phyloP scores from a whole-genome alignment of 495 filamentous ascomycete genomes.

The Cudoniella acicularis region DNA sequence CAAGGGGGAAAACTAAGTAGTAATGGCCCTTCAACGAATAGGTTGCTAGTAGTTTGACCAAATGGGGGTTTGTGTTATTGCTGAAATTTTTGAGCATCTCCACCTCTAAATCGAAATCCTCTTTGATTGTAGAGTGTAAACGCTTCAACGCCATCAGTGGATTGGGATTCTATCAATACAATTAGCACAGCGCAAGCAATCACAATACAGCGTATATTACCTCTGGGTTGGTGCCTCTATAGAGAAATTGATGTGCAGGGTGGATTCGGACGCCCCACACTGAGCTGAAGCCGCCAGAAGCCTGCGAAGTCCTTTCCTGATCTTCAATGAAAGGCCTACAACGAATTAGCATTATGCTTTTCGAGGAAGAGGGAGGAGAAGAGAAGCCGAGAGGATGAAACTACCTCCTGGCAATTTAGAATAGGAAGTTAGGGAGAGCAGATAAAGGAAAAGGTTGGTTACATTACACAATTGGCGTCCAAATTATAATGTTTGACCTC shows the following conservation, averaged over 20 bases:
- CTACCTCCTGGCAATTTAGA: too few species aligned
- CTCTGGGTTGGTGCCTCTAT: not conserved
- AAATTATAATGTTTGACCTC: slow-evolving; percentile 1
- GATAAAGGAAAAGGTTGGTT: too few species aligned
- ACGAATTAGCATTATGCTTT: not conserved
- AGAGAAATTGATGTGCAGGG: slow-evolving; percentile 4
- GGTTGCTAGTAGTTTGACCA: slow-evolving; percentile 24
- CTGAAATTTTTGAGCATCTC: slow-evolving; percentile 22
- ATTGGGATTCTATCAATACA: not conserved
- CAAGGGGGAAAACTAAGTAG: slow-evolving; percentile 27
- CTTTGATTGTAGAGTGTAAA: not conserved
- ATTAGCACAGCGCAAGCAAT: not conserved
- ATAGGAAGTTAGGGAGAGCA: too few species aligned
- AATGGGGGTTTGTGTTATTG: slow-evolving; percentile 15
- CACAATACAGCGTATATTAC: not conserved
- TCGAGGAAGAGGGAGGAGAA: not conserved
- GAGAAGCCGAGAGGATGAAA: too few species aligned
- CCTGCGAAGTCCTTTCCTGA: not conserved
- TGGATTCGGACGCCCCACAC: slow-evolving; percentile 8
- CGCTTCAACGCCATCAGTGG: slow-evolving; percentile 5
- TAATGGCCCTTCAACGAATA: slow-evolving; percentile 7
- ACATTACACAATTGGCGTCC: not conserved
- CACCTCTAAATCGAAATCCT: slow-evolving; percentile 13
- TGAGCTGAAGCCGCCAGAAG: not conserved
- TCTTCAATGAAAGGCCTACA: slow-evolving; percentile 14